phyloP scores from a whole-genome alignment of 257 asterid genomes.

The Coffea eugenioides region DNA sequence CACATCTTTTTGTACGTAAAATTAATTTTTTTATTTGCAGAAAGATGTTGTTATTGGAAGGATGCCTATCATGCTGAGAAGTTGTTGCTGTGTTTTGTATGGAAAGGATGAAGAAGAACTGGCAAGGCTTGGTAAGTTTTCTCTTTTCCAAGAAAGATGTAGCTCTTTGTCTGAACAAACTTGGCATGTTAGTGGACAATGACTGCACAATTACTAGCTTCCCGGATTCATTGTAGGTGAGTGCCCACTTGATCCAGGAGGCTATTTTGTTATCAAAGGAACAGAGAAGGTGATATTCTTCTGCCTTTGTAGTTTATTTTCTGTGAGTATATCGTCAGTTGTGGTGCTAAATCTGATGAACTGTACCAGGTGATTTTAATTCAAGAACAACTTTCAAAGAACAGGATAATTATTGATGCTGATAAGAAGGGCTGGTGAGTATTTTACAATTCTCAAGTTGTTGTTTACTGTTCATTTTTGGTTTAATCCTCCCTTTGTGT shows the following conservation, averaged over 20 bases:
- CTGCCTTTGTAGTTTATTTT: conserved; percentile 12
- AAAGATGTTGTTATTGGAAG: conserved; percentile 52
- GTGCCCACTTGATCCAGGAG: conserved; percentile 99
- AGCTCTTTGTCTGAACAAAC: neutral
- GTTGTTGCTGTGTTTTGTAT: conserved; percentile 61
- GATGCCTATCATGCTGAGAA: conserved; percentile 94
- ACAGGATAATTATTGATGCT: conserved; percentile 86
- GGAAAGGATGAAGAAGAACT: conserved; percentile 91
- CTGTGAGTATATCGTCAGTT: neutral
- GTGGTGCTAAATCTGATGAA: conserved; percentile 12
- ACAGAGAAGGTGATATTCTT: conserved; percentile 70
- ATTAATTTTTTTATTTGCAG: conserved; percentile 31
- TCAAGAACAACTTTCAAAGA: conserved; percentile 96
- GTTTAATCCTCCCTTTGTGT: neutral
- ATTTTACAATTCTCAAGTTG: neutral
- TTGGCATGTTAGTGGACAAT: neutral
- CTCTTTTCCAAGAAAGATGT: conserved; percentile 12
- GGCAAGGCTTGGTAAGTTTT: conserved; percentile 60
- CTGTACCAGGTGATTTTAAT: conserved; percentile 77
- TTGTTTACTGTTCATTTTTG: neutral
- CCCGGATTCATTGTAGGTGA: conserved; percentile 55
- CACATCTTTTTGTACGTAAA: conserved; percentile 1
- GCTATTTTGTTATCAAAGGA: conserved; percentile 88
- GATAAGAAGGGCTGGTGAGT: conserved; percentile 88
- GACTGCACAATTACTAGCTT: neutral